Percentiles rank a stretch among this genome's conserved stretches.
phyloP scores from a whole-genome alignment of 1,284 basidiomycete genomes.

The Afroboletus lepidellus region DNA sequence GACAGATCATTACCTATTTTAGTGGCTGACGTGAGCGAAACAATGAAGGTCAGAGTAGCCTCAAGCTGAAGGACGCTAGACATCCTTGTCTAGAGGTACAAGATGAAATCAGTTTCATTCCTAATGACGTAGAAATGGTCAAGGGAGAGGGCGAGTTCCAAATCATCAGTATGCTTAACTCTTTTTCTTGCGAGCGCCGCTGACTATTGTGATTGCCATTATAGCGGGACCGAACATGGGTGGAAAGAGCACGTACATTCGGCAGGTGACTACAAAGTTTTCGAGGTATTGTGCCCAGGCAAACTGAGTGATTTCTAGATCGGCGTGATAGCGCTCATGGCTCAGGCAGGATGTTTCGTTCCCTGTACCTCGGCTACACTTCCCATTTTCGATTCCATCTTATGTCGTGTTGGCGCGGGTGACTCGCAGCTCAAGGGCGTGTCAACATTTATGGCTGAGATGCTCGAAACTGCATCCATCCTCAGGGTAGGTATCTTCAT shows the following conservation, averaged over 20 bases:
- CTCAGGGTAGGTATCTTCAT: constrained; percentile 61
- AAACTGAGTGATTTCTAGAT: constrained; percentile 46
- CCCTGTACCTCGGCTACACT: constrained; percentile 86
- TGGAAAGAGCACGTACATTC: constrained; percentile 92
- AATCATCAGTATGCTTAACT: constrained; percentile 69
- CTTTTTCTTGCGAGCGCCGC: background rate
- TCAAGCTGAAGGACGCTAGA: constrained; percentile 79
- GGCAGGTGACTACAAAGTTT: constrained; percentile 49
- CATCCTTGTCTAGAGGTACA: constrained; percentile 98
- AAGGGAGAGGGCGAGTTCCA: constrained; percentile 86
- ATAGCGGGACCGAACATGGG: constrained; percentile 95
- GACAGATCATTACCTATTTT: background rate
- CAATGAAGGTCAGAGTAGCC: constrained; percentile 68
- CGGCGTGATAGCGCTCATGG: constrained; percentile 94
- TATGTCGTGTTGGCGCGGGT: constrained; percentile 96
- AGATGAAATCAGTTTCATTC: constrained; percentile 93
- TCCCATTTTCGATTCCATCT: constrained; percentile 94
- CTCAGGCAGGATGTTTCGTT: constrained; percentile 93
- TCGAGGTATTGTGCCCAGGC: background rate
- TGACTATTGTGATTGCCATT: constrained; percentile 3
- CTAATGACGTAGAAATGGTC: constrained; percentile 92
- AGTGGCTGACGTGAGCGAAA: background rate
- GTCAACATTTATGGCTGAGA: constrained; percentile 99
- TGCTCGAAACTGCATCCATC: constrained; percentile 97
- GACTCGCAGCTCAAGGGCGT: constrained; percentile 98